Evolutionary conservation across 2,329 filamentous ascomycete species (phyloP), one percentile per base, ranked within the genome.

Genomic region (Aspergillus piperis): DNA sequence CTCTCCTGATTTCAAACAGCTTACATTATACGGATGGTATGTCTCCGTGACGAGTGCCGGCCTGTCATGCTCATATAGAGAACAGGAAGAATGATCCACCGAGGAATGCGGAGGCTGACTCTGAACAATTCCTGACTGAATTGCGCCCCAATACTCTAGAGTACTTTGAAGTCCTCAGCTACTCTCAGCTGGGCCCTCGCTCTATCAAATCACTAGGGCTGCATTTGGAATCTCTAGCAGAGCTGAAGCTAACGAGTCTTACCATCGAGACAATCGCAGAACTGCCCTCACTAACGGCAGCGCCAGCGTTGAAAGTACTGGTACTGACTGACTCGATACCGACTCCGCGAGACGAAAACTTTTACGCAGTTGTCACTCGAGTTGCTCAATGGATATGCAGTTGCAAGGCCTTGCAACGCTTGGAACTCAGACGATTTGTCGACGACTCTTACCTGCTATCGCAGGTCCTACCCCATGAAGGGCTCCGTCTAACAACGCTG

Each of bases 1-100:
- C 65, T 91, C 88, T 65, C 85, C 85, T 2, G 76, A 82, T 8
- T 88, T 92, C 66, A 80, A 81, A 47, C 81, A 84, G 41, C 73
- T 92, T 21, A 84, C 80, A 25, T 85, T 89, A 58, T 87, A 82
- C 62, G 78, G 72, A 44, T 84, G 81, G 81, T 76, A 68, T 54
- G 68, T 32, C 19, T 42, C 42, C 7, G 54, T 10, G 15, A 13
- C 2, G 8, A 25, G n/a, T 2, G n/a, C 49, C n/a, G 19, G 23
- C 19, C 11, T 47, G 32, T 23, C 13, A 15, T 54, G 41, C 58
- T 68, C 2, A 66, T 54, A 32, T 80, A 75, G 50, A 30, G 27
- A 55, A 67, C 27, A 77, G 71, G 65, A 66, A 15, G 75, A 77
- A 25, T 68, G 41, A 51, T 23, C 50, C 57, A n/a, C 53, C 62